phyloP scores from a whole-genome alignment of 805 yeast genomes.

The Nakazawaea molendinolei region DNA sequence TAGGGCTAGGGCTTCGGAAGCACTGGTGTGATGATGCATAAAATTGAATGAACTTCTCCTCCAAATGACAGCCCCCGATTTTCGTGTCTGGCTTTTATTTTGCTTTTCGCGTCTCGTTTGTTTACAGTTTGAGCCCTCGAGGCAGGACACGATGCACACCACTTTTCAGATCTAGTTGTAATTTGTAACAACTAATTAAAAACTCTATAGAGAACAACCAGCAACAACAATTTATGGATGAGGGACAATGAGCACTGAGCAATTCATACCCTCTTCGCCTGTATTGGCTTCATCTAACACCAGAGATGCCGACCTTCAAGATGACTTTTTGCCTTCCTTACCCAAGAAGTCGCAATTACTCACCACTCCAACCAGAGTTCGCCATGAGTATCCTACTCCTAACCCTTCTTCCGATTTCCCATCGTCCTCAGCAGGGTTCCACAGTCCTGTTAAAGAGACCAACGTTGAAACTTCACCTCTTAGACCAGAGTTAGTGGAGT shows the following conservation, averaged over 20 bases:
- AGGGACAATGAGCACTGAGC: slow-evolving; percentile 13
- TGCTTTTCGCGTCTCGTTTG: too few species aligned
- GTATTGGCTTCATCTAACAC: slow-evolving; percentile 15
- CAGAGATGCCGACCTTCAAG: slow-evolving; percentile 4
- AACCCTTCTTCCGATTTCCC: slow-evolving; percentile 13
- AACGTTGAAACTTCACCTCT: slow-evolving; percentile 7
- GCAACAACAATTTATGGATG: background rate
- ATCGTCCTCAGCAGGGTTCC: slow-evolving; percentile 3
- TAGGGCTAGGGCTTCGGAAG: too few species aligned
- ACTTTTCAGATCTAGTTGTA: background rate
- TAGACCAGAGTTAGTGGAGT: slow-evolving; percentile 2
- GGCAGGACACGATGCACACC: too few species aligned
- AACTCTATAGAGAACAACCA: background rate
- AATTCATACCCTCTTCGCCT: slow-evolving; percentile 31
- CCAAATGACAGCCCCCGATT: too few species aligned
- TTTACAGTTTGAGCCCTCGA: too few species aligned
- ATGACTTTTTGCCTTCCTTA: background rate
- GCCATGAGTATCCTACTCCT: slow-evolving; percentile 10
- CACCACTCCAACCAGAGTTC: background rate
- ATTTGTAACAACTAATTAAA: slow-evolving; percentile 1
- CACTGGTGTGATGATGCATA: too few species aligned
- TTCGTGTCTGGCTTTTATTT: too few species aligned
- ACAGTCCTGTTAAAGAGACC: background rate
- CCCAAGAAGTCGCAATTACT: slow-evolving; percentile 1
- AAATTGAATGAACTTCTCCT: too few species aligned